Evolutionary conservation across 257 asterid genomes (phyloP).

Genomic region (Fraxinus excelsior): DNA sequence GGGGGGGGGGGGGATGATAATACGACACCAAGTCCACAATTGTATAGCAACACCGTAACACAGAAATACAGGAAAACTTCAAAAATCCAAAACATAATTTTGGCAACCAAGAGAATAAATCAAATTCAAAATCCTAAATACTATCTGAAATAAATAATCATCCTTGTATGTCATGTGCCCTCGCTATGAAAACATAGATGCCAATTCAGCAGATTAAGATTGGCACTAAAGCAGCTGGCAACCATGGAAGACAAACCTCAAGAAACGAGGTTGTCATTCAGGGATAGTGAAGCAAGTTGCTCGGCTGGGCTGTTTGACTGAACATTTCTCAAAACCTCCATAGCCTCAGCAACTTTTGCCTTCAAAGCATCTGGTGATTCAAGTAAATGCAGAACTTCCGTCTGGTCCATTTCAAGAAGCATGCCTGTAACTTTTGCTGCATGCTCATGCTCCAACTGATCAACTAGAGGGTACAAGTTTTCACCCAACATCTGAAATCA

Average conservation of each 20-base stretch:
- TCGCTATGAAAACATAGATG: conserved; percentile 33
- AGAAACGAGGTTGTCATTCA: conserved; percentile 57
- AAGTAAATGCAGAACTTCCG: conserved; percentile 73
- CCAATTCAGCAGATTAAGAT: conserved; percentile 12
- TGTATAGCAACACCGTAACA: too few relatives aligned
- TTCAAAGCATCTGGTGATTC: conserved; percentile 79
- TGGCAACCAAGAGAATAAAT: conserved; percentile 1
- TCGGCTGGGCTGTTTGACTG: conserved; percentile 49
- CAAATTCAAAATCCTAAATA: conserved; percentile 10
- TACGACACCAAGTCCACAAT: too few relatives aligned
- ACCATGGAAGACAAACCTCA: conserved; percentile 28
- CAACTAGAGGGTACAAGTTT: conserved; percentile 22
- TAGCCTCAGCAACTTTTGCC: conserved; percentile 70
- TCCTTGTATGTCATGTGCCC: not conserved
- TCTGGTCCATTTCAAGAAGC: conserved; percentile 85
- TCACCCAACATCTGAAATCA: conserved; percentile 28
- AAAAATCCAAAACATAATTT: too few relatives aligned
- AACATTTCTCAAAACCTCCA: conserved; percentile 71
- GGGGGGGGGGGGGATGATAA: too few relatives aligned
- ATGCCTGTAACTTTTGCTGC: conserved; percentile 45
- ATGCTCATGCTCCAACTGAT: conserved; percentile 26
- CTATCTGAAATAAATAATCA: conserved; percentile 12
- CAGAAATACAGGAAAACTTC: too few relatives aligned
- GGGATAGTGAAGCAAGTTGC: conserved; percentile 62
- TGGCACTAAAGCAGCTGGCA: not conserved